Conservation (phyloP, 768 basidiomycete species). For the Exsudoporus frostii region DNA sequence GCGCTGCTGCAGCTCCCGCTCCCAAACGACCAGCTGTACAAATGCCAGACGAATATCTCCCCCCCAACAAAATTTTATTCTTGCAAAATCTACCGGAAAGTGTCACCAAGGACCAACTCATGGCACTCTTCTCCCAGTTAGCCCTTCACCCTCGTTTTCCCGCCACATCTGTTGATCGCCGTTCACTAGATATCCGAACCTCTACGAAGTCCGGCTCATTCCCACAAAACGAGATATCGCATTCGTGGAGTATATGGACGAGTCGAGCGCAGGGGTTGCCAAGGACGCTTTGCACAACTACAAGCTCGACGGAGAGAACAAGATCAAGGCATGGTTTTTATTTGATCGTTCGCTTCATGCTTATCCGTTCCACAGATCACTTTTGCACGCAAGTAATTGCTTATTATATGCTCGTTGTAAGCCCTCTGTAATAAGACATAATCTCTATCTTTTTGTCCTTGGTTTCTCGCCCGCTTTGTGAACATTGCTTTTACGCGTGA, state of each 20-base stretch:
- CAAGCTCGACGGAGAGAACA: slow-evolving; percentile 95
- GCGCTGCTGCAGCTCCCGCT: slow-evolving; percentile 59
- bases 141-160: slow-evolving; percentile 27
- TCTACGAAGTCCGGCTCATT: slow-evolving; percentile 97
- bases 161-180: neutral
- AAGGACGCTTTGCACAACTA: slow-evolving; percentile 97
- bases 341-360: neutral
- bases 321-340: slow-evolving; percentile 76
- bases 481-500: slow-evolving; percentile 25
- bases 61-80: slow-evolving; percentile 99
- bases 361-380: slow-evolving; percentile 49
- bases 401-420: slow-evolving; percentile 29
- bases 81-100: slow-evolving; percentile 93
- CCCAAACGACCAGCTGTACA: slow-evolving; percentile 82
- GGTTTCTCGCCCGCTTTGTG: slow-evolving; percentile 15
- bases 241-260: slow-evolving; percentile 97
- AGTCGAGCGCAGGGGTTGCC: slow-evolving; percentile 83
- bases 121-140: slow-evolving; percentile 88
- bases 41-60: slow-evolving; percentile 99
- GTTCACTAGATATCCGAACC: slow-evolving; percentile 75
- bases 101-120: slow-evolving; percentile 89
- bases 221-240: slow-evolving; percentile 97
- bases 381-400: slow-evolving; percentile 64
- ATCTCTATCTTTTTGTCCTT: slow-evolving; percentile 14
- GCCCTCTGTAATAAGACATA: slow-evolving; percentile 31